Base-by-base conservation (phyloP, 805 yeast species). In the Lipomyces orientalis region DNA sequence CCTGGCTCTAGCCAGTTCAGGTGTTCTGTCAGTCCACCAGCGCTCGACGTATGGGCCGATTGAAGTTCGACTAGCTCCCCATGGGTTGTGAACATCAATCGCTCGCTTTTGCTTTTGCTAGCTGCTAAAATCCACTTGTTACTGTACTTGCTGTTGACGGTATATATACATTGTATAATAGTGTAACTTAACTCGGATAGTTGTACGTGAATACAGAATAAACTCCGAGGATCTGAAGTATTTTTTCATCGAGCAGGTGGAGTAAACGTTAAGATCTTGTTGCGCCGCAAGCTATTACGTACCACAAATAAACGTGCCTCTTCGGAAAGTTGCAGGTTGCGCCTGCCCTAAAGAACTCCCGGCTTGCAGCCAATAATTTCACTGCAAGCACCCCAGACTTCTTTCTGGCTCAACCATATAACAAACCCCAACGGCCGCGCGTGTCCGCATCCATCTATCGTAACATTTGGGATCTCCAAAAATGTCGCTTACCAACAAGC, bases 401-500 rank as follows among this genome's bases (percentile, higher is more conserved):
- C 49, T 43, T 39, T n/a, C n/a, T 19, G 3, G 9, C 8, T 14
- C 49, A 1, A n/a, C 22, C 49, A 16, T n/a, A 43, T 12, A 43
- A 9, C 10, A 14, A 16, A 19, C 49, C n/a, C 9, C 4, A 43
- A 43, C 49, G 16, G 9, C 49, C 49, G 43, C 14, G 16, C n/a
- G 49, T 22, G 22, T 43, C 19, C 16, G 49, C 8, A 43, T 43
- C 25, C 22, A 43, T 43, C 25, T 14, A 43, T 43, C 49, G 8
- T n/a, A 19, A 43, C n/a, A 43, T 43, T 43, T 22, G 22, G 6
- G 25, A 19, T 22, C 10, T 54, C 37, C 19, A 12, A 73, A 25
- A 63, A 95, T 95, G 99, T 96, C 99, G 75, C 87, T 95, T 80
- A 88, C 97, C 66, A 90, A 86, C 82, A 95, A 95, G 84, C 87